Evolutionary conservation across 1,139 yeast species (phyloP), one percentile per base, ranked within the genome.

Genomic region (Saccharomyces hybrid): DNA sequence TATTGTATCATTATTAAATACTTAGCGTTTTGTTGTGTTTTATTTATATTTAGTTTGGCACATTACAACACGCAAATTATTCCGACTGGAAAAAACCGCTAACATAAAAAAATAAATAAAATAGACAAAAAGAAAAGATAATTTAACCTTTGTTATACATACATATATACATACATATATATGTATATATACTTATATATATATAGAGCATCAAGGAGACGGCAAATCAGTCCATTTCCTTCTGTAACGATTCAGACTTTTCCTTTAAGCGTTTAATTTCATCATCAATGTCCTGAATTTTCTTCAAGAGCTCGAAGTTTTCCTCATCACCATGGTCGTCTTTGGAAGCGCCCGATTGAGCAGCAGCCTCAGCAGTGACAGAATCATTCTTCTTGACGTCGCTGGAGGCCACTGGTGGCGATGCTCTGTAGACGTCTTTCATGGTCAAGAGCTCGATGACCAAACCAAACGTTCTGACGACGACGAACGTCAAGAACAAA

Each of bases 381-480:
- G 59, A 61, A 51, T 56, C 65, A 38, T 49, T 59, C 50, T 51
- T 55, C 52, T 60, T 58, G 47, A 58, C 59, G 38, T 61, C 63
- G 49, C 63, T 62, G 42, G 61, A 59, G 44, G 44, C 44, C 25
- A 38, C 44, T 38, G 44, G 44, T 4, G 44, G 44, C 11, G 49
- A 23, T 0, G 38, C 49, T 60, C 73, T 70, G 53, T 71, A 73
- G 29, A 63, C 67, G 57, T 76, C 81, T 66, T 85, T 85, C 68
- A 88, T 78, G 59, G 79, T 79, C 59, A 89, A 73, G 71, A 89
- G 77, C 64, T 88, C 95, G 53, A 83, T 83, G 34, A 89, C 96
- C 67, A 91, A 77, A 3, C 82, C 76, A 69, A 87, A 89, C n/a
- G 96, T 90, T 73, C 97, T 81, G 65, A 85, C 84, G 63, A 91